Base-by-base conservation (phyloP, 169 alveolate species). In the Cryptosporidium andersoni region DNA sequence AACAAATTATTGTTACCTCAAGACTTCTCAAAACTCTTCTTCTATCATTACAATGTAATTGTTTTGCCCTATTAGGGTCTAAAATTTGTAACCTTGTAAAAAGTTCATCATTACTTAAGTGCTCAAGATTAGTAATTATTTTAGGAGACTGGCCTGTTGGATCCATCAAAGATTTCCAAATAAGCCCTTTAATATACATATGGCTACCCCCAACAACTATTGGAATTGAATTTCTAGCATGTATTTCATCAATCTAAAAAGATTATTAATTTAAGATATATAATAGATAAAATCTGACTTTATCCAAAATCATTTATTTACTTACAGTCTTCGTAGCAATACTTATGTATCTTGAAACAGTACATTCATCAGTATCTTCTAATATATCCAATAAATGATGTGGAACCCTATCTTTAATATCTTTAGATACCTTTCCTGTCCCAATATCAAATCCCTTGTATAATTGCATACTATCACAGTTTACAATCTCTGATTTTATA, bases 141-240 rank as follows among this genome's bases (percentile, higher is more conserved):
- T 25, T 25, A 25, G 25, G 25, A 25, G 25, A 25, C 0, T 25
- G 25, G 25, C 25, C 25, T 48, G 85, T 58, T 47, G 85, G 85
- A 48, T 58, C 68, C n/a, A 74, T 58, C 7, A 74, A 12, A 9
- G 85, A 74, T 51, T 55, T 47, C 85, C 85, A 74, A 56, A 74
- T 74, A 6, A 74, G 60, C 14, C 74, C 66, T 36, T 74, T 74
- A 7, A 74, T 39, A 48, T 74, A 74, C 66, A 74, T 62, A 42
- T 74, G 85, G 12, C 74, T 74, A 11, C 85, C 85, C 16, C 85
- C 85, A 58, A 74, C 85, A 58, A 74, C 43, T 25, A 74, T 74
- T 42, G 85, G 85, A 56, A 60, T 42, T 36, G 2, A 16, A 36
- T 37, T 2, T 12, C 60, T 51, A 42, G 43, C 37, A 12, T 58